Percentiles rank a stretch among this genome's conserved stretches.
Conservation (phyloP, 2,329 filamentous ascomycete genomes). For the Amauroascus verrucosus region DNA sequence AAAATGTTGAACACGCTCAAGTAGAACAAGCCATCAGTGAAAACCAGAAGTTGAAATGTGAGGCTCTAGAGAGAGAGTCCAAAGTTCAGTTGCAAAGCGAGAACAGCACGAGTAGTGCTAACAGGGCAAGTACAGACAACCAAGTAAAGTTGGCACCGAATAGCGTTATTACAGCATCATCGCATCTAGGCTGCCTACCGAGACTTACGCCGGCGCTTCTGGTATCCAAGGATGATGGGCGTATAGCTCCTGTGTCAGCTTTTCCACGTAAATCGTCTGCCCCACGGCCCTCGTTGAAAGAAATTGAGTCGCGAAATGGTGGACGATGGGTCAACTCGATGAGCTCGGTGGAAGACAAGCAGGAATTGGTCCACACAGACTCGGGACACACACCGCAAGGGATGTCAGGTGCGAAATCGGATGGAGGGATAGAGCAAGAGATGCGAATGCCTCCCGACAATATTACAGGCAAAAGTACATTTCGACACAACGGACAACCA, state of each 20-base stretch:
- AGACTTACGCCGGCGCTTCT: too few species aligned
- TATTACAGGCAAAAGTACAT: background rate
- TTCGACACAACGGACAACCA: conserved; percentile 14
- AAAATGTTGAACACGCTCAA: conserved; percentile 39
- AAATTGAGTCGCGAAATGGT: too few species aligned
- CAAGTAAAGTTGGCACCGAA: background rate
- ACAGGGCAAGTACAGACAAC: background rate
- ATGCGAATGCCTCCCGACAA: background rate
- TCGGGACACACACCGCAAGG: conserved; percentile 3
- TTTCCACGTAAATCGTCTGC: too few species aligned
- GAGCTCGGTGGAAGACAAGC: conserved; percentile 16
- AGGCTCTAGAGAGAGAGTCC: conserved; percentile 13
- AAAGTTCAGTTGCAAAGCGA: background rate
- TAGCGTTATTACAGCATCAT: background rate
- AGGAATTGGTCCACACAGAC: conserved; percentile 4
- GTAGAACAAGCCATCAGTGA: conserved; percentile 32
- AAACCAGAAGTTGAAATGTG: conserved; percentile 21
- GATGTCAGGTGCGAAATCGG: background rate
- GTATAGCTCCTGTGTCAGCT: too few species aligned
- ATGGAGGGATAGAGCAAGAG: background rate
- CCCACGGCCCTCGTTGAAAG: too few species aligned
- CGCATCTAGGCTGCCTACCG: too few species aligned
- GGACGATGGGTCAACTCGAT: too few species aligned
- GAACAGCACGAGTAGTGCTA: background rate
- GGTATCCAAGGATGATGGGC: too few species aligned